phyloP scores from a whole-genome alignment of 176 grass and related monocot species.

The Stipa capillata region DNA sequence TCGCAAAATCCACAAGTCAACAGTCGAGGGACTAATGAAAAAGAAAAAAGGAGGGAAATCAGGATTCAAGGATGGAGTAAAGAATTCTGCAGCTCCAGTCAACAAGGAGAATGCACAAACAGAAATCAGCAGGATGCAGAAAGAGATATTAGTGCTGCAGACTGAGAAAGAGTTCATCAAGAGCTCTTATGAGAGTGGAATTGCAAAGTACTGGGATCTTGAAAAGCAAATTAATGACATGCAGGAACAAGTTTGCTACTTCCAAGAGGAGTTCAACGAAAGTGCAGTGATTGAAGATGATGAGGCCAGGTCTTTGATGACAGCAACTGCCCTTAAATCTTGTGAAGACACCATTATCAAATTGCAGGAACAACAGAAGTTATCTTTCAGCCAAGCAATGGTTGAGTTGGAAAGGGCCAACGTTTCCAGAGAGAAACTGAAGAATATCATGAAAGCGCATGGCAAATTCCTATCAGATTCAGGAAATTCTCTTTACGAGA shows the following conservation, averaged over 20 bases:
- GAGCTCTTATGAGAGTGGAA: conserved; percentile 80
- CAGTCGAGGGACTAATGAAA: conserved; percentile 60
- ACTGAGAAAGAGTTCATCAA: conserved; percentile 83
- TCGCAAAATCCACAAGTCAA: conserved; percentile 56
- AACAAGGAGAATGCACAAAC: conserved; percentile 53
- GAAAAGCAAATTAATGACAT: conserved; percentile 74
- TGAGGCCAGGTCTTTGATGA: conserved; percentile 58
- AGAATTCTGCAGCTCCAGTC: not conserved
- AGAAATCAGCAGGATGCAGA: conserved; percentile 61
- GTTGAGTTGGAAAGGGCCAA: conserved; percentile 27
- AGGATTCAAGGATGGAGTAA: not conserved
- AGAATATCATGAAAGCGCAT: conserved; percentile 34
- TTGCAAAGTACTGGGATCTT: conserved; percentile 71
- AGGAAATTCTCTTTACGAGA: conserved; percentile 1
- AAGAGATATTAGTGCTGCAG: conserved; percentile 60
- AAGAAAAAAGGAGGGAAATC: conserved; percentile 42
- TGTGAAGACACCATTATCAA: conserved; percentile 55
- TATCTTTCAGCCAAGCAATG: conserved; percentile 25
- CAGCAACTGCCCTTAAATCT: conserved; percentile 65
- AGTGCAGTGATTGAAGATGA: conserved; percentile 56
- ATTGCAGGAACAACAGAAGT: conserved; percentile 47
- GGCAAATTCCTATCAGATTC: conserved; percentile 17
- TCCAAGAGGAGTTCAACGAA: conserved; percentile 56
- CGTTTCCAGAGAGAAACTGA: conserved; percentile 38
- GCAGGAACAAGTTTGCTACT: conserved; percentile 61